Evolutionary conservation across 2,329 filamentous ascomycete genomes (phyloP).

Genomic region (Chaetomium strumarium): DNA sequence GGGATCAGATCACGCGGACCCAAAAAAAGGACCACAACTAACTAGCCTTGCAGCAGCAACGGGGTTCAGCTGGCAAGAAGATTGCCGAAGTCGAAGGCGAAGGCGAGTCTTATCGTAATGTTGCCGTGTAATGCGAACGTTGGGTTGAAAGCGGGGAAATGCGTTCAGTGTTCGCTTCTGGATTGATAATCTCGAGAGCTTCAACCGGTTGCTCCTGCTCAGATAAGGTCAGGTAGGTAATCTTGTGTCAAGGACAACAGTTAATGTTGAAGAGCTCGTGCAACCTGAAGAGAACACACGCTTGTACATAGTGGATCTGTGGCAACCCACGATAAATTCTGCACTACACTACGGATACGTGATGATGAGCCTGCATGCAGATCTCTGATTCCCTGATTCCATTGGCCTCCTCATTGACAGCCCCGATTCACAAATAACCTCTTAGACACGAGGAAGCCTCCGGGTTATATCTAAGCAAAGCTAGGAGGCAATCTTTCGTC

Average conservation of each 20-base stretch:
- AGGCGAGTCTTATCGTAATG: no score
- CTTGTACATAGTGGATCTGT: neutral
- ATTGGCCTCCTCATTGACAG: neutral
- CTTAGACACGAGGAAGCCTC: no score
- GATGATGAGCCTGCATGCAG: slow-evolving; percentile 11
- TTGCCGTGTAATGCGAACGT: neutral
- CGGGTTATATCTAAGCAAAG: no score
- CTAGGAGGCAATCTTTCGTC: no score
- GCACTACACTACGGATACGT: no score
- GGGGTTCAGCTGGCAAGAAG: neutral
- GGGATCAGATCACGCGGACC: slow-evolving; percentile 22
- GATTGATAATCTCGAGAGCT: no score
- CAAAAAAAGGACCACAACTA: slow-evolving; percentile 17
- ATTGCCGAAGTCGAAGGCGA: neutral
- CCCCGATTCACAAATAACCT: neutral
- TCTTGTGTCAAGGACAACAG: neutral
- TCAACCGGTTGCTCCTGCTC: no score
- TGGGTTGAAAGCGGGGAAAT: no score
- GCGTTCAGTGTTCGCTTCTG: no score
- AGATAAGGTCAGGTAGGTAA: no score
- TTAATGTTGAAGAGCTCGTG: neutral
- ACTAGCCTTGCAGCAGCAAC: slow-evolving; percentile 15
- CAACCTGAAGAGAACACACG: no score
- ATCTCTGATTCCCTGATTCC: slow-evolving; percentile 11
- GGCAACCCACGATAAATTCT: slow-evolving; percentile 10